phyloP scores from a whole-genome alignment of 2,329 filamentous ascomycete species.

The Ascochyta fabae region DNA sequence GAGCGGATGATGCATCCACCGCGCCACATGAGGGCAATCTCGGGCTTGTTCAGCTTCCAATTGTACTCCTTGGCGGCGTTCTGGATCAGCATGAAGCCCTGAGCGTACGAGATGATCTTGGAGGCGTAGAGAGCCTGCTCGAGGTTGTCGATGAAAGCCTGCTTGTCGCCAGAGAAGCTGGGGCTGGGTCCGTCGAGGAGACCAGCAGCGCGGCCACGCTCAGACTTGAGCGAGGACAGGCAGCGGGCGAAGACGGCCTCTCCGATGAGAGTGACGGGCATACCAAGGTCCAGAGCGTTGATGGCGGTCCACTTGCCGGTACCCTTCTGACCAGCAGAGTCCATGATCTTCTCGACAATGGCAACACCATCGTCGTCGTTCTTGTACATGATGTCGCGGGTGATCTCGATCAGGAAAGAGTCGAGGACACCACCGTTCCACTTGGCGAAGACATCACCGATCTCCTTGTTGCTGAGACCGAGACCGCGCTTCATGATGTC shows the following conservation, averaged over 20 bases:
- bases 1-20: slow-evolving; percentile 99
- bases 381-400: slow-evolving; percentile 97
- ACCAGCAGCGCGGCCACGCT: slow-evolving; percentile 82
- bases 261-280: slow-evolving; percentile 97
- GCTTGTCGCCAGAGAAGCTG: slow-evolving; percentile 87
- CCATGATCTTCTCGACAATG: slow-evolving; percentile 98
- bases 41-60: slow-evolving; percentile 99
- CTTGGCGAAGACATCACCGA: slow-evolving; percentile 89
- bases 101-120: slow-evolving; percentile 99
- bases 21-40: slow-evolving; percentile 99
- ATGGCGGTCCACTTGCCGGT: slow-evolving; percentile 99
- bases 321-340: slow-evolving; percentile 98
- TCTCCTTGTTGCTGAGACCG: slow-evolving; percentile 88
- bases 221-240: slow-evolving; percentile 90
- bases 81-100: slow-evolving; percentile 99
- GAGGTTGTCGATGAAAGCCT: slow-evolving; percentile 93
- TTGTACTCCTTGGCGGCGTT: slow-evolving; percentile 93
- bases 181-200: slow-evolving; percentile 79
- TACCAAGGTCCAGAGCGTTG: slow-evolving; percentile 96
- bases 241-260: slow-evolving; percentile 96
- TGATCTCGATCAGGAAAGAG: slow-evolving; percentile 98
- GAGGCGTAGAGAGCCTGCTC: slow-evolving; percentile 99
- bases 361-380: slow-evolving; percentile 91
- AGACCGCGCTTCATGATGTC: slow-evolving; percentile 99
- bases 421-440: slow-evolving; percentile 99